Percentiles rank a stretch among this genome's conserved stretches.
phyloP scores from a whole-genome alignment of 2,329 filamentous ascomycete species.

The Coccinonectria pachysandricola region DNA sequence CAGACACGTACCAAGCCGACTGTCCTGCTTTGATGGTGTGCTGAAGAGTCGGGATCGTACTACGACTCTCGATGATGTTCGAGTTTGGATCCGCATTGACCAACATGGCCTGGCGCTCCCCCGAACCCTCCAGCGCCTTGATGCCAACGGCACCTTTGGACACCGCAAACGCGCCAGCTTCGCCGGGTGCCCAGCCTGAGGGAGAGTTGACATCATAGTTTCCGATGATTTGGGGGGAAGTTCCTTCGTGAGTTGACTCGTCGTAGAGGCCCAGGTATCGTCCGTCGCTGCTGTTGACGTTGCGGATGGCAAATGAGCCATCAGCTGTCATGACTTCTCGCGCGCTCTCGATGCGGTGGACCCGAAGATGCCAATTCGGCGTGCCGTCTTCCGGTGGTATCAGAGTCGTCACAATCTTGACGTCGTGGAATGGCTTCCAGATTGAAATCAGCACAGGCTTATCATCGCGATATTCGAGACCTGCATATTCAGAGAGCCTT shows the following conservation, averaged over 20 bases:
- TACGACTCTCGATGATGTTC: slow-evolving; percentile 63
- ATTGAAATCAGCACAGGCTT: slow-evolving; percentile 53
- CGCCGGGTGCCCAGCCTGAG: slow-evolving; percentile 41
- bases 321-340: slow-evolving; percentile 61
- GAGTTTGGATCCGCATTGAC: slow-evolving; percentile 72
- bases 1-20: slow-evolving; percentile 57
- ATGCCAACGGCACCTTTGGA: slow-evolving; percentile 47
- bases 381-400: slow-evolving; percentile 47
- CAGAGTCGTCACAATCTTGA: slow-evolving; percentile 54
- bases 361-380: slow-evolving; percentile 61
- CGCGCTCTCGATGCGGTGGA: slow-evolving; percentile 49
- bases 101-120: slow-evolving; percentile 47
- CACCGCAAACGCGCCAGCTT: slow-evolving; percentile 44
- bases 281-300: slow-evolving; percentile 36
- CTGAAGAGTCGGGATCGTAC: slow-evolving; percentile 60
- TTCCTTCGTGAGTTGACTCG: slow-evolving; percentile 35
- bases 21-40: slow-evolving; percentile 47
- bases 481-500: slow-evolving; percentile 54
- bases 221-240: slow-evolving; percentile 44
- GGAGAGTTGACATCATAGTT: slow-evolving; percentile 49
- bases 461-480: slow-evolving; percentile 45
- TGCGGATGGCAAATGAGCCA: slow-evolving; percentile 61
- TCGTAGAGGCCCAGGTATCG: slow-evolving; percentile 42
- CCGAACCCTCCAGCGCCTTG: slow-evolving; percentile 41
- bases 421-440: slow-evolving; percentile 63